Conservation (phyloP, 768 basidiomycete genomes). For the Macrolepiota albuminosa region DNA sequence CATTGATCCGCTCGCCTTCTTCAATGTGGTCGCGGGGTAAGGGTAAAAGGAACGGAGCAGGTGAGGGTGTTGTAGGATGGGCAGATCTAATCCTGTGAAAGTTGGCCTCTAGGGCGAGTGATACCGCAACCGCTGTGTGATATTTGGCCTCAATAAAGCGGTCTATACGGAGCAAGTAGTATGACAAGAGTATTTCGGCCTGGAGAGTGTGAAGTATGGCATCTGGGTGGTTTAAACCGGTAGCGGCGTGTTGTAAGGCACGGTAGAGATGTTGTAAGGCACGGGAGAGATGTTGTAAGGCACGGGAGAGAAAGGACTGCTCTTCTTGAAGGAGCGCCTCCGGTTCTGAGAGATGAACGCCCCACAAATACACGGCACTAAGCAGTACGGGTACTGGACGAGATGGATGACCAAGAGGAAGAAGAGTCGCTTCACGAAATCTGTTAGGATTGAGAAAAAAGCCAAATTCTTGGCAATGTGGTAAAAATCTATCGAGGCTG, state of each 20-base stretch:
- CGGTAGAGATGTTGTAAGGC: constrained; percentile 46
- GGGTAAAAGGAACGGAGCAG: constrained; percentile 30
- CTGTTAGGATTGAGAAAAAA: constrained; percentile 57
- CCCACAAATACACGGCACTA: constrained; percentile 49
- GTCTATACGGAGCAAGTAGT: constrained; percentile 60
- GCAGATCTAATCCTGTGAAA: constrained; percentile 43
- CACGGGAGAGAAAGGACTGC: constrained; percentile 42
- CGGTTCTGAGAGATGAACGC: constrained; percentile 42
- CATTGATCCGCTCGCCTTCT: constrained; percentile 65
- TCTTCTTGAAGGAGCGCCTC: constrained; percentile 36
- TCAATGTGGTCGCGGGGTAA: constrained; percentile 44
- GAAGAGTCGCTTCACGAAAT: constrained; percentile 42
- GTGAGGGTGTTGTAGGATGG: constrained; percentile 29
- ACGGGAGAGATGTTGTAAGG: constrained; percentile 44
- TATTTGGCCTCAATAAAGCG: constrained; percentile 53
- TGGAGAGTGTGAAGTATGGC: constrained; percentile 52
- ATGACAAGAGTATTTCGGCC: constrained; percentile 58
- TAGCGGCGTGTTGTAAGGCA: constrained; percentile 39
- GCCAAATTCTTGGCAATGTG: constrained; percentile 53
- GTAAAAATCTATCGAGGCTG: constrained; percentile 57
- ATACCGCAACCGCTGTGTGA: constrained; percentile 48
- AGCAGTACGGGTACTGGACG: constrained; percentile 47
- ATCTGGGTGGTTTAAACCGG: constrained; percentile 42
- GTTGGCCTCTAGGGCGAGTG: constrained; percentile 41
- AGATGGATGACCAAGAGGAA: constrained; percentile 42